Evolutionary conservation across 345 rosid species (phyloP), one percentile per base, ranked within the genome.

Genomic region (Sonneratia alba): DNA sequence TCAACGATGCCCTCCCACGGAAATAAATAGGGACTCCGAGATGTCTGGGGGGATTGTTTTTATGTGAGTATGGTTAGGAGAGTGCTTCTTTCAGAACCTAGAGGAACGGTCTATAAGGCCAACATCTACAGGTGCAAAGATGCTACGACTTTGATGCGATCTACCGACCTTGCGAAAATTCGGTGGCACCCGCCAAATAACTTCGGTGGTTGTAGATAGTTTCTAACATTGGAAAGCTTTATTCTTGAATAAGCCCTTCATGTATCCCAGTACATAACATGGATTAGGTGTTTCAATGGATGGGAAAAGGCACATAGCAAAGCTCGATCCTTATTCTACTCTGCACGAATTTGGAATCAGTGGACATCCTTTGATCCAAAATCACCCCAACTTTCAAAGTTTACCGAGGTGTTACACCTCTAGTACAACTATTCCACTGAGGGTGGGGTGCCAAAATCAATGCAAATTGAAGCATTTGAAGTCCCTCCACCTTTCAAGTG

Each of bases 81-180:
- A 24, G n/a, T 76, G 70, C 0, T 76, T 81, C 34, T 81, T 81
- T 22, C 76, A 81, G 2, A 70, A 75, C 7, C 40, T 36, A 2
- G 16, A 3, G 11, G 9, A 15, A 32, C n/a, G 61, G 69, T 69
- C 0, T 0, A 0, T 0, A 9, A 7, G 55, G 66, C n/a, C 0
- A 14, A 2, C 1, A 0, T 36, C 7, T 3, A 0, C 0, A 5
- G 3, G 9, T 79, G 76, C 43, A n/a, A 75, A 72, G 53, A 75
- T 75, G 79, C 81, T n/a, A 75, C 64, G 76, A 73, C 36, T n/a
- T 34, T 70, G 36, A 74, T 77, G 57, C 81, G n/a, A 77, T 43
- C n/a, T n/a, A n/a, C n/a, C n/a, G 77, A 79, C 66, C 80, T 81
- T 45, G 80, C 78, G 80, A 76, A 0, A 0, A 0, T 0, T n/a